phyloP scores from a whole-genome alignment of 768 basidiomycete species.

The Paxillus ammoniavirescens region DNA sequence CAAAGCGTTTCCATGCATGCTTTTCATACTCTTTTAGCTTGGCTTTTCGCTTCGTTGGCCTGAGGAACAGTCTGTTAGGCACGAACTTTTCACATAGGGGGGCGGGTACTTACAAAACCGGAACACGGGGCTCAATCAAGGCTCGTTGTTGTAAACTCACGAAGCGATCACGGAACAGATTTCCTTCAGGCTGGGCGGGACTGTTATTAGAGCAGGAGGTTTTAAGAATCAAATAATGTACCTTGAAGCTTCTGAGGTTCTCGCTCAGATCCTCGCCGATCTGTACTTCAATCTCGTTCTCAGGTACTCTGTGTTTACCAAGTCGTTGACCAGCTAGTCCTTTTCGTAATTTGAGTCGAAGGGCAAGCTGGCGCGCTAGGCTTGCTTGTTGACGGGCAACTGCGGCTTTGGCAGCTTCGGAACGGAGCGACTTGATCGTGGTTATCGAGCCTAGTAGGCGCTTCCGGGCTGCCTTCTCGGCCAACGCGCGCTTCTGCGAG shows the following conservation, averaged over 20 bases:
- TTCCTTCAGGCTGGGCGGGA: slow-evolving; percentile 77
- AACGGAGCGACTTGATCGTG: slow-evolving; percentile 52
- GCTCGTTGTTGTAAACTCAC: slow-evolving; percentile 85
- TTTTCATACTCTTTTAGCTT: slow-evolving; percentile 71
- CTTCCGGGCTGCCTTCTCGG: slow-evolving; percentile 58
- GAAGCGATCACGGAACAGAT: slow-evolving; percentile 88
- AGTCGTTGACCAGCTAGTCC: slow-evolving; percentile 75
- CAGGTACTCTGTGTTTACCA: slow-evolving; percentile 77
- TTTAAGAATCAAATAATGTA: slow-evolving; percentile 29
- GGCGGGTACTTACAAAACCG: slow-evolving; percentile 52
- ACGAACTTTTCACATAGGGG: slow-evolving; percentile 22
- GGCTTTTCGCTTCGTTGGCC: slow-evolving; percentile 33
- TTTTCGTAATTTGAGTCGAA: slow-evolving; percentile 50
- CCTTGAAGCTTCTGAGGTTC: slow-evolving; percentile 81
- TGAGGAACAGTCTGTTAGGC: slow-evolving; percentile 4
- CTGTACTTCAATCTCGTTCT: slow-evolving; percentile 75
- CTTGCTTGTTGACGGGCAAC: slow-evolving; percentile 38
- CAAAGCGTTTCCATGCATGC: slow-evolving; percentile 76
- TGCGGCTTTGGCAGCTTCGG: slow-evolving; percentile 34
- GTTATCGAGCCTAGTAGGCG: slow-evolving; percentile 59
- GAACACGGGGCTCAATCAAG: slow-evolving; percentile 82
- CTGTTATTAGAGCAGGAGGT: not conserved
- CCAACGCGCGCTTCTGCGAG: slow-evolving; percentile 60
- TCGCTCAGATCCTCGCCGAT: slow-evolving; percentile 89
- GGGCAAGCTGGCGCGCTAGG: slow-evolving; percentile 38